phyloP scores from a whole-genome alignment of 1,284 basidiomycete species.

The Sporisorium sorghi region DNA sequence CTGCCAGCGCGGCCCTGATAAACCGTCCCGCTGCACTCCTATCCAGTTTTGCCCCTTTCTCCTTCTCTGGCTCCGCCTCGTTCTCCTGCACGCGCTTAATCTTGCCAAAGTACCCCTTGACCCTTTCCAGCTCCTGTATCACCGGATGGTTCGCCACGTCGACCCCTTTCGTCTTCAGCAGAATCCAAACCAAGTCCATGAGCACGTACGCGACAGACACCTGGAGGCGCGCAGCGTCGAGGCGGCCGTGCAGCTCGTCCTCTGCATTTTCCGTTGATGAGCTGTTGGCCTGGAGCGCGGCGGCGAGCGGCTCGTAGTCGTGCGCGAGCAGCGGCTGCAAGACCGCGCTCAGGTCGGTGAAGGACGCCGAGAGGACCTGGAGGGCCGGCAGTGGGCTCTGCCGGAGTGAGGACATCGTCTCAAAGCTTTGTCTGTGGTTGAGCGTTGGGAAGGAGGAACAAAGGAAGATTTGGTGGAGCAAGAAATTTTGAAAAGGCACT shows the following conservation, averaged over 20 bases:
- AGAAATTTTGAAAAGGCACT: conserved; percentile 26
- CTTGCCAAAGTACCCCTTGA: conserved; percentile 60
- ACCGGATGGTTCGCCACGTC: conserved; percentile 55
- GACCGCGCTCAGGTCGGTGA: conserved; percentile 29
- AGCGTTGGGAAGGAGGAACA: neutral
- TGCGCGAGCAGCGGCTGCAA: conserved; percentile 36
- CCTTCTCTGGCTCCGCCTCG: conserved; percentile 24
- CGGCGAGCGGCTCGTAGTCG: conserved; percentile 33
- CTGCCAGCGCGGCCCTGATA: conserved; percentile 44
- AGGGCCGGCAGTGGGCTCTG: conserved; percentile 43
- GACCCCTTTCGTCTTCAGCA: conserved; percentile 57
- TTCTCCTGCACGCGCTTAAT: conserved; percentile 48
- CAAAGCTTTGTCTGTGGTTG: conserved; percentile 3
- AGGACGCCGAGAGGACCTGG: conserved; percentile 20
- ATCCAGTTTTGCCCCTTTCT: conserved; percentile 29
- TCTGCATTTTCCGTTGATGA: neutral
- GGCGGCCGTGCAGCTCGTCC: conserved; percentile 50
- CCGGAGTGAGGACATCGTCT: conserved; percentile 42
- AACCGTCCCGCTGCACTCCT: conserved; percentile 50
- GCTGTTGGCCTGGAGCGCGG: no score
- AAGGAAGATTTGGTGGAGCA: conserved; percentile 21
- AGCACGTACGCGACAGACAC: conserved; percentile 55
- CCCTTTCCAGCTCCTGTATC: conserved; percentile 53
- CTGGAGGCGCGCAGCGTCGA: conserved; percentile 56
- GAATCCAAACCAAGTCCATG: conserved; percentile 60